Evolutionary conservation across 2,329 filamentous ascomycete species (phyloP).

Genomic region (Amesomyces nigricolor): DNA sequence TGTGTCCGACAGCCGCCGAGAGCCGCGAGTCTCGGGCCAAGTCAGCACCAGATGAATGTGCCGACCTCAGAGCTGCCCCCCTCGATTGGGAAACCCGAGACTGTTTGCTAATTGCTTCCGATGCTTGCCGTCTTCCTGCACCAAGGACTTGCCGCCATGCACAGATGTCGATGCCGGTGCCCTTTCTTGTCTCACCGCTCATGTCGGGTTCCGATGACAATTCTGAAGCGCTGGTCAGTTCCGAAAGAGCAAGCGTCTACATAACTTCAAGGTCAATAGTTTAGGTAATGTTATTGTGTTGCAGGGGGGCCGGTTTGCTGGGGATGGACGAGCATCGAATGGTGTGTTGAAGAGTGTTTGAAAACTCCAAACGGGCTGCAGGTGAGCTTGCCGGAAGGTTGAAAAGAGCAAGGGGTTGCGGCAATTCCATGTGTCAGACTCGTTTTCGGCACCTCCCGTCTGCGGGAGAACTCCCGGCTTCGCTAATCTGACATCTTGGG

Average conservation of each 20-base stretch:
- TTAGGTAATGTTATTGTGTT: no score
- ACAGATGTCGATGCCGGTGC: background rate
- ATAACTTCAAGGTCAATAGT: no score
- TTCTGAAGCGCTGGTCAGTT: no score
- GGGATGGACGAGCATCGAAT: no score
- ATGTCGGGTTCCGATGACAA: background rate
- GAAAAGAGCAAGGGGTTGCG: no score
- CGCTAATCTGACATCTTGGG: slow-evolving; percentile 5
- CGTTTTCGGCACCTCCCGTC: slow-evolving; percentile 3
- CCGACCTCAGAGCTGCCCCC: background rate
- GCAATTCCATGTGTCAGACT: no score
- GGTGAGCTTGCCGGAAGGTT: no score
- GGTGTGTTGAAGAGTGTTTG: no score
- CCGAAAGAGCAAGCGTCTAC: no score
- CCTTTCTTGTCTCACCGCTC: background rate
- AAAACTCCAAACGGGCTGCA: no score
- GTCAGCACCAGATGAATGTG: background rate
- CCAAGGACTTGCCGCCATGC: background rate
- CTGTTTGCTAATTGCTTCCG: background rate
- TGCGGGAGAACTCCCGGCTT: background rate
- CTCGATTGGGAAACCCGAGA: background rate
- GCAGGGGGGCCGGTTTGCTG: no score
- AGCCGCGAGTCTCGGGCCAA: slow-evolving; percentile 4
- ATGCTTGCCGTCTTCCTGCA: background rate
- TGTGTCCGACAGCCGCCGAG: slow-evolving; percentile 19